phyloP scores from a whole-genome alignment of 2,329 filamentous ascomycete genomes.

The Xylariaceae sp. region DNA sequence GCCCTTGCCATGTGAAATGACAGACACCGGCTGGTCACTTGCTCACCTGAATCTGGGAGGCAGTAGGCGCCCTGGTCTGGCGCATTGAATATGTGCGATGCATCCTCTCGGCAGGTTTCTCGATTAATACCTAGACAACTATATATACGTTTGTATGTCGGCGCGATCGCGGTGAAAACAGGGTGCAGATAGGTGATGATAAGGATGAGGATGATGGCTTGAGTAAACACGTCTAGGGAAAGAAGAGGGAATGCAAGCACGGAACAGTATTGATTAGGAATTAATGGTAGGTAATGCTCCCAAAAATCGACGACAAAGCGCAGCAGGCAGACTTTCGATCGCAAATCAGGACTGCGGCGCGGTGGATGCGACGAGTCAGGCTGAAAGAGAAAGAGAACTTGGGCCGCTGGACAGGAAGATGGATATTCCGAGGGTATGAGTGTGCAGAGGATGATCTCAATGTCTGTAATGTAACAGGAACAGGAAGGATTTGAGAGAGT shows the following conservation, averaged over 20 bases:
- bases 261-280: not conserved
- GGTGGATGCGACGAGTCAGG: not conserved
- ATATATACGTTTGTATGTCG: not conserved
- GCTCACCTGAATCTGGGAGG: slow-evolving; percentile 63
- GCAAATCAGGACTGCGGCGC: not conserved
- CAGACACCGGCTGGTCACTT: not conserved
- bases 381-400: not conserved
- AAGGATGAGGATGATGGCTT: not conserved
- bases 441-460: not conserved
- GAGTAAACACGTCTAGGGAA: not conserved
- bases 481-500: too few relatives aligned
- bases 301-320: not conserved
- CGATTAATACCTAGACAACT: slow-evolving; percentile 2
- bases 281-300: not conserved
- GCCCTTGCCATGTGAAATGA: not conserved
- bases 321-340: not conserved
- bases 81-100: slow-evolving; percentile 99
- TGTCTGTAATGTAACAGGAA: not conserved
- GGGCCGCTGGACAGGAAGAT: not conserved
- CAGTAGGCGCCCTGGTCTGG: slow-evolving; percentile 91
- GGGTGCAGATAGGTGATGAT: not conserved
- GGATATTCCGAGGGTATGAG: not conserved
- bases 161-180: not conserved
- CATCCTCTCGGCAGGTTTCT: slow-evolving; percentile 50
- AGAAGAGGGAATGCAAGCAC: too few relatives aligned